Conservation (phyloP, 2,329 filamentous ascomycete species). For the Sphaceloma murrayae region DNA sequence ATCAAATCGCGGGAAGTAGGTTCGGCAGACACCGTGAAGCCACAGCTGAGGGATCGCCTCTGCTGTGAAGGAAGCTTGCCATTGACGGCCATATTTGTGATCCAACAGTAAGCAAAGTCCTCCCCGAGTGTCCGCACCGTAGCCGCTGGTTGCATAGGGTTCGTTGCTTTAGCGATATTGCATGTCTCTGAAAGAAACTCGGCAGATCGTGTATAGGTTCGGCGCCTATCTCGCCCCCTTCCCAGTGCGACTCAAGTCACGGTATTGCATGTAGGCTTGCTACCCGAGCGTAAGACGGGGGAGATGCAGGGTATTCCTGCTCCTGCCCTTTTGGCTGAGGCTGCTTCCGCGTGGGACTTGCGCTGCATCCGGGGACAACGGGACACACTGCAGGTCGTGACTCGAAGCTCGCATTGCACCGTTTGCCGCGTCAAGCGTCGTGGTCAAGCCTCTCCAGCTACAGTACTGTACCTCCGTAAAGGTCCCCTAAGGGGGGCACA, state of each 20-base stretch:
- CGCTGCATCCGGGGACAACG: constrained; percentile 5
- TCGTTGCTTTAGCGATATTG: constrained; percentile 8
- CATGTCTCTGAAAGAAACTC: neutral
- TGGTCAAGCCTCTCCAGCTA: neutral
- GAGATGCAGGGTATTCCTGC: too few relatives aligned
- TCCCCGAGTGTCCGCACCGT: neutral
- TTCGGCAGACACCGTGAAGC: constrained; percentile 12
- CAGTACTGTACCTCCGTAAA: too few relatives aligned
- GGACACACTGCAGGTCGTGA: neutral
- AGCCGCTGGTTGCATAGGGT: neutral
- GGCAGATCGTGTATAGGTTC: constrained; percentile 7
- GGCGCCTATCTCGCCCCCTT: neutral
- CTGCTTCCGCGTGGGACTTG: constrained; percentile 7
- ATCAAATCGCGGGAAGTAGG: constrained; percentile 13
- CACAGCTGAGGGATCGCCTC: too few relatives aligned
- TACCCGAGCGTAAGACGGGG: too few relatives aligned
- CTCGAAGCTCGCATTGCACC: neutral
- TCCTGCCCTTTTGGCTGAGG: constrained; percentile 9
- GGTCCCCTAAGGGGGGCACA: too few relatives aligned
- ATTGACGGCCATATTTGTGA: too few relatives aligned
- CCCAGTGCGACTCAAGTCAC: neutral
- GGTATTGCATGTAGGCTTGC: too few relatives aligned
- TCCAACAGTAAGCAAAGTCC: neutral
- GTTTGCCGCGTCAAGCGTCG: constrained; percentile 5
- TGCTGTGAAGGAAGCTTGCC: too few relatives aligned